phyloP scores from a whole-genome alignment of 139 green algal genomes.

The Coccomyxa sp. region DNA sequence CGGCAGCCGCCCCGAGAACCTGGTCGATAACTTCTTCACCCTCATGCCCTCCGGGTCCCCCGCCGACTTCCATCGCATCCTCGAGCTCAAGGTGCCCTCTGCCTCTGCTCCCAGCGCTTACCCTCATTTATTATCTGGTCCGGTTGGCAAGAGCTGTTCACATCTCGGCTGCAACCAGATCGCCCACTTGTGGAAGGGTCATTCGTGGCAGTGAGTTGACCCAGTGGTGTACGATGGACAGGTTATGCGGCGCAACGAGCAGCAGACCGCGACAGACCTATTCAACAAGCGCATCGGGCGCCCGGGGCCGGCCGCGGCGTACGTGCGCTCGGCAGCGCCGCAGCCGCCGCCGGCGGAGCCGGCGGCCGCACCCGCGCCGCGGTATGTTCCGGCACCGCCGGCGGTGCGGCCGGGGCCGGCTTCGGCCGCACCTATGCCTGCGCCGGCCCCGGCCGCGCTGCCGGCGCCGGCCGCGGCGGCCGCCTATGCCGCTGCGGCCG shows the following conservation, averaged over 20 bases:
- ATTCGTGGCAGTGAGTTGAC: too few relatives aligned
- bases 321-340: neutral
- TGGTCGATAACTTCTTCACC: slow-evolving; percentile 72
- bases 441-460: neutral
- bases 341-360: neutral
- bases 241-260: slow-evolving; percentile 26
- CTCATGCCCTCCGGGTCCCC: slow-evolving; percentile 53
- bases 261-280: slow-evolving; percentile 20
- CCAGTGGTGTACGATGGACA: neutral
- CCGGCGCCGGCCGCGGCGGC: neutral
- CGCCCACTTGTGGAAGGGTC: neutral
- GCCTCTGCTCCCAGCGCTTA: neutral
- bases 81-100: slow-evolving; percentile 67
- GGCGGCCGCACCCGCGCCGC: neutral
- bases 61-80: slow-evolving; percentile 62
- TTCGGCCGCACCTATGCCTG: neutral
- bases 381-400: neutral
- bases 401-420: neutral
- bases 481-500: neutral
- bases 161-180: neutral
- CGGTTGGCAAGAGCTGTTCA: neutral
- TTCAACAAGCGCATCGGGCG: slow-evolving; percentile 21
- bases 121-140: neutral
- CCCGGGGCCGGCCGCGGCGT: neutral
- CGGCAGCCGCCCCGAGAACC: slow-evolving; percentile 51